Conservation (phyloP, 768 basidiomycete species). For the Boletus tylopilopsis region DNA sequence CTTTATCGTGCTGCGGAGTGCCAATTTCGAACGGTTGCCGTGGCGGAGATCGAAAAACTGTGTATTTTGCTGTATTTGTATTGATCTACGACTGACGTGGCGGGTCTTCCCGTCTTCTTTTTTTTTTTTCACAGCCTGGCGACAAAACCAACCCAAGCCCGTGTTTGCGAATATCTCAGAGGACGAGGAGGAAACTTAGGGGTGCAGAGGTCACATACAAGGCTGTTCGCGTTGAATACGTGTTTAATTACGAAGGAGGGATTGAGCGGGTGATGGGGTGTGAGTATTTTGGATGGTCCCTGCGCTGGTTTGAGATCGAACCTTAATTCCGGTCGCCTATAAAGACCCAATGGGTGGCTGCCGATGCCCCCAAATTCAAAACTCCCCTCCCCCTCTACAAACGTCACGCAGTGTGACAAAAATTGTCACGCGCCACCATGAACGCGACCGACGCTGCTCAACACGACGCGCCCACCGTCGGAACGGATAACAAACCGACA, state of each 20-base stretch:
- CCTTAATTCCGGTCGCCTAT: conserved; percentile 79
- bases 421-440: conserved; percentile 67
- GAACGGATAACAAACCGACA: conserved; percentile 28
- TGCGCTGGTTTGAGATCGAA: conserved; percentile 75
- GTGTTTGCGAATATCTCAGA: conserved; percentile 68
- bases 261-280: conserved; percentile 25
- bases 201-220: conserved; percentile 25
- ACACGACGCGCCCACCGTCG: conserved; percentile 29
- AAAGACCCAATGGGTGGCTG: conserved; percentile 72
- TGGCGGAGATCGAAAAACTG: conserved; percentile 28
- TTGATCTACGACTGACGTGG: conserved; percentile 54
- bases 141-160: conserved; percentile 77
- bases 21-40: conserved; percentile 27
- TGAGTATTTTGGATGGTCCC: conserved; percentile 53
- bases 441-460: conserved; percentile 41
- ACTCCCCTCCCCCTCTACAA: conserved; percentile 47
- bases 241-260: conserved; percentile 8
- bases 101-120: conserved; percentile 41
- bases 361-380: conserved; percentile 62
- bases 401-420: conserved; percentile 61
- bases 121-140: conserved; percentile 75
- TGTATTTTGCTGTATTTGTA: conserved; percentile 33
- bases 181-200: conserved; percentile 55
- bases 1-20: conserved; percentile 25
- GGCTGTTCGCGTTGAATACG: conserved; percentile 3